Evolutionary conservation across 2,329 filamentous ascomycete genomes (phyloP).

Genomic region (Epichloe elymi): DNA sequence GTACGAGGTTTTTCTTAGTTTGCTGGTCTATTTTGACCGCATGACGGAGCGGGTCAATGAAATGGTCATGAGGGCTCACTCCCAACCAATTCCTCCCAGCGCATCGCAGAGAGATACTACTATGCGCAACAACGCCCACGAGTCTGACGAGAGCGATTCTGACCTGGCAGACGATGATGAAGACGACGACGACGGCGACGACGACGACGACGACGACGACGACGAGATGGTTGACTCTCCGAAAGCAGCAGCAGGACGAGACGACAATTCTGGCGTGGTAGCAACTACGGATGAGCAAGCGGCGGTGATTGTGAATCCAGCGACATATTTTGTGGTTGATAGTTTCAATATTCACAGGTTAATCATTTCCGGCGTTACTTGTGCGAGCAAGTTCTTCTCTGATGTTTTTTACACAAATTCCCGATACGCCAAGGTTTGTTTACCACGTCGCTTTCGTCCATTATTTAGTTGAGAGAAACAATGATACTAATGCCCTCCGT

Average conservation of each 20-base stretch:
- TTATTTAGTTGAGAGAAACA: not conserved
- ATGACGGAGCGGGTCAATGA: conserved; percentile 96
- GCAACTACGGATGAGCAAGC: conserved; percentile 13
- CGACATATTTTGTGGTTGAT: conserved; percentile 78
- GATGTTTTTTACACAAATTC: conserved; percentile 99
- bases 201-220: conserved; percentile 17
- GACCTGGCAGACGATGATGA: conserved; percentile 36
- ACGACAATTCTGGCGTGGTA: conserved; percentile 12
- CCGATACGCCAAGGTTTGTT: conserved; percentile 86
- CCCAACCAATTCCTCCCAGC: conserved; percentile 6
- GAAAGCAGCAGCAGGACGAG: conserved; percentile 11
- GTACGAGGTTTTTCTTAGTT: conserved; percentile 90
- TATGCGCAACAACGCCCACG: conserved; percentile 16
- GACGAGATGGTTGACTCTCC: conserved; percentile 20
- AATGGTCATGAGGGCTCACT: conserved; percentile 47
- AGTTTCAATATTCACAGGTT: conserved; percentile 97
- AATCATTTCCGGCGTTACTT: conserved; percentile 93
- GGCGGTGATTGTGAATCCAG: conserved; percentile 16
- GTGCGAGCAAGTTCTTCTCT: conserved; percentile 98
- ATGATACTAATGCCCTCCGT: conserved; percentile 8
- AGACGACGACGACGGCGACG: conserved; percentile 29
- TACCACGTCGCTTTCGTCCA: not conserved
- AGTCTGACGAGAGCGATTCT: conserved; percentile 33
- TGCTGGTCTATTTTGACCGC: conserved; percentile 94
- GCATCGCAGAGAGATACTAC: conserved; percentile 15